Percentiles rank a stretch among this genome's conserved stretches.
phyloP scores from a whole-genome alignment of 2,329 filamentous ascomycete species.

The Colletotrichum sojae region DNA sequence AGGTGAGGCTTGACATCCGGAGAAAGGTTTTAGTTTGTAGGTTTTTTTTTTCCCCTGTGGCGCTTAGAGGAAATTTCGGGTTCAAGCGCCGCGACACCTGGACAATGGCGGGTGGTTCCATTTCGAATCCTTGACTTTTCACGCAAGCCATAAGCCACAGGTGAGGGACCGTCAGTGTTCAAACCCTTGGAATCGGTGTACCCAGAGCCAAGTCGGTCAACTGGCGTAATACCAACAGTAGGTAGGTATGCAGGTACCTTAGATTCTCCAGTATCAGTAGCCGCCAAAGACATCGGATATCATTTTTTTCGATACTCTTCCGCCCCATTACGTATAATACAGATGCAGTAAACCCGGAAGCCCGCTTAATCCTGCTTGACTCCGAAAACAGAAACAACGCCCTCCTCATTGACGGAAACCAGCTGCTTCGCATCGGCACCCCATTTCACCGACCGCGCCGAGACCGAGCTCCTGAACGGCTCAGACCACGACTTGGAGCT shows the following conservation, averaged over 20 bases:
- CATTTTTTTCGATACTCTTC: constrained; percentile 32
- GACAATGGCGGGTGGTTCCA: no score
- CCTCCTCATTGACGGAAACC: constrained; percentile 81
- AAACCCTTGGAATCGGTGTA: no score
- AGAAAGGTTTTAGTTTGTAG: no score
- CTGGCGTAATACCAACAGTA: no score
- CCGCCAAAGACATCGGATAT: constrained; percentile 35
- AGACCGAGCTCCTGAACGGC: constrained; percentile 81
- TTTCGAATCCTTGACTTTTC: no score
- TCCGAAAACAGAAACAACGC: constrained; percentile 80
- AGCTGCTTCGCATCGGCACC: constrained; percentile 81
- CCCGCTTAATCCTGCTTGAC: constrained; percentile 58
- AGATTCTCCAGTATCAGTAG: background rate
- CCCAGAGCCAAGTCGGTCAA: no score
- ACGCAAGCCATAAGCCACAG: background rate
- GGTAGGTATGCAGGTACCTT: no score
- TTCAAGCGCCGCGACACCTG: no score
- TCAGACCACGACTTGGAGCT: constrained; percentile 90
- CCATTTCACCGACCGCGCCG: constrained; percentile 83
- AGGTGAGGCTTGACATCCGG: no score
- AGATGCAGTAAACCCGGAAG: constrained; percentile 1
- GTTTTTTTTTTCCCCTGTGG: no score
- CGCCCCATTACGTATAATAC: constrained; percentile 34
- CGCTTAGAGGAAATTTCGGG: no score
- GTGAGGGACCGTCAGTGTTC: background rate